Evolutionary conservation across 1,284 basidiomycete genomes (phyloP), one percentile per base, ranked within the genome.

Genomic region (Microstroma glucosiphilum): DNA sequence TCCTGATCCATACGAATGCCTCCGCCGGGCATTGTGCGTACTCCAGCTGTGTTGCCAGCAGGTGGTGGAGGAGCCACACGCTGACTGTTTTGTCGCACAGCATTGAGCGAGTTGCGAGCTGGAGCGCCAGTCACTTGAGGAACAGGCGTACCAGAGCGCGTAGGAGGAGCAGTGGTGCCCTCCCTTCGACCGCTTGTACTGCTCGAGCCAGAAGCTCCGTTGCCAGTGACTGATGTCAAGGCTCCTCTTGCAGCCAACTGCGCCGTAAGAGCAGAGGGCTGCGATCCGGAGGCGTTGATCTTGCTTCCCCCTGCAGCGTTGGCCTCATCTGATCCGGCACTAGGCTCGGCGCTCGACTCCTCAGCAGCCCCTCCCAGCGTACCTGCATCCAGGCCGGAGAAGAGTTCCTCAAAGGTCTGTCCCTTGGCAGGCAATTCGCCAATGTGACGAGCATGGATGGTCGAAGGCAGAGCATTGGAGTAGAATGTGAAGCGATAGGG

Each of bases 401-500:
- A 96, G 37, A 99, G 82, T 62, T 97, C 90, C 71, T 92, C 89
- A 73, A 97, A 98, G 0, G 87, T 85, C 80, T 98, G 94, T 0
- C 91, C 91, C 30, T 94, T 92, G 0, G 90, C 91, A 0, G 96
- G 94, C 2, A 99, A 84, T 80, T 99, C 96, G 61, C 89, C 88
- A 13, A 99, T 82, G 66, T 89, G 92, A 11, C 92, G 85, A 0
- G 96, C 91, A 80, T 98, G 96, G 57, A 99, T 96, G 1, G 94
- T 96, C 0, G 91, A 89, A 1, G 89, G 87, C 56, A 96, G 83
- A 1, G 89, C 85, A 76, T 97, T 98, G 17, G 92, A 96, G 81
- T 98, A 99, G 82, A 98, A 98, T 0, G 94, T 97, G 82, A 98
- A 98, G 40, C 96, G 86, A 78, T 97, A 98, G 7, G 93, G 94